These are phyloP conservation scores for Septoria petroselini DNA, from an alignment of 2,329 filamentous ascomycete species.

Conservation along the genomic window DNA sequence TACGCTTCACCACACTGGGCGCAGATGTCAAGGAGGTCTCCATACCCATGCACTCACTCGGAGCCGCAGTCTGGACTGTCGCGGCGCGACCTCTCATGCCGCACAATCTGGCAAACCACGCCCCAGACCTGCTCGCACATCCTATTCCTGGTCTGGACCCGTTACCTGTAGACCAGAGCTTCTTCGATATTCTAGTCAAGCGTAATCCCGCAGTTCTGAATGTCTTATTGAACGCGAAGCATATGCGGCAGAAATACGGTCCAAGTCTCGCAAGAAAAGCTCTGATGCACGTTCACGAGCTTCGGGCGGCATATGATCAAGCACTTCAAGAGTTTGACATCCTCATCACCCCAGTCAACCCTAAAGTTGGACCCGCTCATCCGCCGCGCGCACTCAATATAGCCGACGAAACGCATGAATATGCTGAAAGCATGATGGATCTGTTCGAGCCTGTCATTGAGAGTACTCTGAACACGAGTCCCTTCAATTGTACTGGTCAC, in stretches of 20 bases:
- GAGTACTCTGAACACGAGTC: conserved; percentile 45
- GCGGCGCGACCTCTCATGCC: conserved; percentile 36
- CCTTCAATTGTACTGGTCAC: conserved; percentile 53
- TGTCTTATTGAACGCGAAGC: conserved; percentile 43
- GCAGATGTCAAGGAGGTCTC: conserved; percentile 48
- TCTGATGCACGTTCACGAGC: conserved; percentile 46
- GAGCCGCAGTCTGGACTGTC: conserved; percentile 50
- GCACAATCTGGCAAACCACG: conserved; percentile 32
- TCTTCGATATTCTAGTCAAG: conserved; percentile 46
- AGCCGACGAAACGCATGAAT: conserved; percentile 29
- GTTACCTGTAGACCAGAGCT: conserved; percentile 38
- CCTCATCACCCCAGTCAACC: conserved; percentile 49
- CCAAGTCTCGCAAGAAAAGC: conserved; percentile 45
- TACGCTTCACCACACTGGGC: conserved; percentile 43
- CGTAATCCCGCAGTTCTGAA: conserved; percentile 49
- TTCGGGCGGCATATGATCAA: conserved; percentile 50
- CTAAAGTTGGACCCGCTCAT: conserved; percentile 47
- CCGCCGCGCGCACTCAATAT: conserved; percentile 29
- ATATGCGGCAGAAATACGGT: conserved; percentile 34
- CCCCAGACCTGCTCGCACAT: conserved; percentile 33
- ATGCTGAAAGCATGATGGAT: conserved; percentile 37
- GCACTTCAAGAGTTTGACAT: conserved; percentile 48
- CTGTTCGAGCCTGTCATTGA: conserved; percentile 47
- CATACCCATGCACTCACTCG: conserved; percentile 49
- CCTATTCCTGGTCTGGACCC: conserved; percentile 36